phyloP scores from a whole-genome alignment of 2,329 filamentous ascomycete genomes.

The Aureobasidium namibiae region DNA sequence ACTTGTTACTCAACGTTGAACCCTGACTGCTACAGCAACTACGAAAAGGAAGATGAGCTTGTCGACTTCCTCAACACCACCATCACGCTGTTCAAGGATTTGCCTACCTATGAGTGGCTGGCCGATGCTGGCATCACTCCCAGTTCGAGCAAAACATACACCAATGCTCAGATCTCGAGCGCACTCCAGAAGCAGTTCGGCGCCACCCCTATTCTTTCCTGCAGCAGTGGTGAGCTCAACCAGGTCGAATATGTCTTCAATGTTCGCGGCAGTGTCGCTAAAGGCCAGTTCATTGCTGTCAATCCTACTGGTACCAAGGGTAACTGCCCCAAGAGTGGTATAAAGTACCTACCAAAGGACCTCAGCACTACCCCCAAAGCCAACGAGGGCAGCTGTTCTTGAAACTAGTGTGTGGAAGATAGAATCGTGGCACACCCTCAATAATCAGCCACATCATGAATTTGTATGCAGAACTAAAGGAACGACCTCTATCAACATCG shows the following conservation, averaged over 20 bases:
- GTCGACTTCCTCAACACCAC: constrained; percentile 20
- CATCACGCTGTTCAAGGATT: constrained; percentile 18
- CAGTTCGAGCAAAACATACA: constrained; percentile 47
- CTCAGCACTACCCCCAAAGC: constrained; percentile 3
- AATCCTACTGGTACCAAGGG: constrained; percentile 50
- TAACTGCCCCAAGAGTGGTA: constrained; percentile 46
- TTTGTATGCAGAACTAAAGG: too few relatives aligned
- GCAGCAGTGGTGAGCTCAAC: constrained; percentile 37
- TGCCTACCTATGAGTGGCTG: constrained; percentile 30
- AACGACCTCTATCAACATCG: too few relatives aligned
- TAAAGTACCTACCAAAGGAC: constrained; percentile 55
- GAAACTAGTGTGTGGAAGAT: too few relatives aligned
- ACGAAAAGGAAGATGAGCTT: constrained; percentile 19
- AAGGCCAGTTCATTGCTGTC: constrained; percentile 49
- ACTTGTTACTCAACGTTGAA: constrained; percentile 22
- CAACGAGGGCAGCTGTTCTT: constrained; percentile 11
- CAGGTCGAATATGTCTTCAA: constrained; percentile 55
- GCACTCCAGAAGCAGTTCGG: constrained; percentile 44
- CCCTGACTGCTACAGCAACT: constrained; percentile 19
- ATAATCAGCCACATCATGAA: too few relatives aligned
- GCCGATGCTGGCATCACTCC: constrained; percentile 51
- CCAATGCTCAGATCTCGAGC: constrained; percentile 45
- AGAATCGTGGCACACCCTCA: too few relatives aligned
- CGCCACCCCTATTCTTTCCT: constrained; percentile 53
- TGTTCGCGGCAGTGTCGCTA: constrained; percentile 47